Conservation (phyloP, 2,329 filamentous ascomycete genomes). For the Phialocephala sp. region DNA sequence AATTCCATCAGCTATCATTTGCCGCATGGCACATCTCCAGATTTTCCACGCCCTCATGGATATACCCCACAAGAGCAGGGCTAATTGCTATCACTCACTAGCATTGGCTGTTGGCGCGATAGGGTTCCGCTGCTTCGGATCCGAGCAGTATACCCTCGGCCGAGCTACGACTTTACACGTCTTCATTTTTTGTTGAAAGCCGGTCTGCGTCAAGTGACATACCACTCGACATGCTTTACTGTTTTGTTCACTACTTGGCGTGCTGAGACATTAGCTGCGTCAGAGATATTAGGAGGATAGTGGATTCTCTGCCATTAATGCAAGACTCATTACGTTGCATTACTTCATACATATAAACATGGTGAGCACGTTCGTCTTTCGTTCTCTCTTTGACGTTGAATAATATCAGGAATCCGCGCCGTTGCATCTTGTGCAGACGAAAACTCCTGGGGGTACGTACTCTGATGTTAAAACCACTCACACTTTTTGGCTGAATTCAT, state of each 20-base stretch:
- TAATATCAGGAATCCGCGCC: background rate
- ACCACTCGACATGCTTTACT: background rate
- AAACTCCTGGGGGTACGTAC: background rate
- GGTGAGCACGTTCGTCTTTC: background rate
- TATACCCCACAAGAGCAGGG: slow-evolving; percentile 5
- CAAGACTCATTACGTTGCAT: slow-evolving; percentile 4
- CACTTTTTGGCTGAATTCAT: slow-evolving; percentile 8
- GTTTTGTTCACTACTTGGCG: background rate
- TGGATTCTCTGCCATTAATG: slow-evolving; percentile 7
- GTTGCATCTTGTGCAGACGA: background rate
- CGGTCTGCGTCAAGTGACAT: background rate
- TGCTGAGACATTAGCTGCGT: background rate
- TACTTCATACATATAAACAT: background rate
- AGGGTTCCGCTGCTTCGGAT: background rate
- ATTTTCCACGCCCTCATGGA: background rate
- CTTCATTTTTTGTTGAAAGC: no score
- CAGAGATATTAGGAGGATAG: background rate
- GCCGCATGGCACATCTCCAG: background rate
- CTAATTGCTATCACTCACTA: background rate
- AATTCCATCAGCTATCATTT: background rate
- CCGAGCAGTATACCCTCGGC: background rate
- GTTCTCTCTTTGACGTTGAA: background rate
- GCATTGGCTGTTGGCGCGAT: background rate
- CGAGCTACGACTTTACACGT: no score
- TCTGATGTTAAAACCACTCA: background rate